Evolutionary conservation across 2,329 filamentous ascomycete genomes (phyloP).

Genomic region (Aspergillus sp.): DNA sequence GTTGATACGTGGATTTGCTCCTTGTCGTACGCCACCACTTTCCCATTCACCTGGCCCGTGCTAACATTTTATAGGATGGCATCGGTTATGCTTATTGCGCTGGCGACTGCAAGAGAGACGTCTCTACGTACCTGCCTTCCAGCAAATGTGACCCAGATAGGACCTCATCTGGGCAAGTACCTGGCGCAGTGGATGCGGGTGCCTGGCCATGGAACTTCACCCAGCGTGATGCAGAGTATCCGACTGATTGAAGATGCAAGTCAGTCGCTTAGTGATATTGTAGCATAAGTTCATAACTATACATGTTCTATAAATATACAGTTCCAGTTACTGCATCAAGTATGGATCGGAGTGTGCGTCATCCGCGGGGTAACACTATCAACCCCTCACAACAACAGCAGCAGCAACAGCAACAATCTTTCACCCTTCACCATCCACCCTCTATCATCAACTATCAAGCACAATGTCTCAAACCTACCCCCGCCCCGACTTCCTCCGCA

Average conservation of each 20-base stretch:
- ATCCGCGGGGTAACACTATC: neutral
- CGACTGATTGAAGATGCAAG: constrained; percentile 44
- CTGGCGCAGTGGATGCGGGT: constrained; percentile 47
- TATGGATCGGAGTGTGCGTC: neutral
- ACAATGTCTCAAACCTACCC: constrained; percentile 48
- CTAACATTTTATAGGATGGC: constrained; percentile 54
- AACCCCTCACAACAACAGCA: neutral
- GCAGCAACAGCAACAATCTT: neutral
- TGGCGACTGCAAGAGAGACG: constrained; percentile 47
- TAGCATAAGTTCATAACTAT: neutral
- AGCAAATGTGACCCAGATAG: constrained; percentile 41
- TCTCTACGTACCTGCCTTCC: constrained; percentile 41
- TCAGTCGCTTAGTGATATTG: neutral
- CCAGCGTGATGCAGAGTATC: constrained; percentile 50
- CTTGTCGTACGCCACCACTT: constrained; percentile 41
- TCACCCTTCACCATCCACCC: neutral
- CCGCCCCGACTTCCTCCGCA: constrained; percentile 64
- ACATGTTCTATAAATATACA: neutral
- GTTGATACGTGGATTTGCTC: constrained; percentile 59
- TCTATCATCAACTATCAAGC: neutral
- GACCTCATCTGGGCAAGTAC: constrained; percentile 43
- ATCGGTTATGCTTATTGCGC: constrained; percentile 50
- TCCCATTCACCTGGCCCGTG: no score
- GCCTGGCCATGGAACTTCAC: constrained; percentile 41
- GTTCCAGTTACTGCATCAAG: neutral